Base-by-base conservation (phyloP, 106 monocot genomes). In the Amphibolis antarctica region DNA sequence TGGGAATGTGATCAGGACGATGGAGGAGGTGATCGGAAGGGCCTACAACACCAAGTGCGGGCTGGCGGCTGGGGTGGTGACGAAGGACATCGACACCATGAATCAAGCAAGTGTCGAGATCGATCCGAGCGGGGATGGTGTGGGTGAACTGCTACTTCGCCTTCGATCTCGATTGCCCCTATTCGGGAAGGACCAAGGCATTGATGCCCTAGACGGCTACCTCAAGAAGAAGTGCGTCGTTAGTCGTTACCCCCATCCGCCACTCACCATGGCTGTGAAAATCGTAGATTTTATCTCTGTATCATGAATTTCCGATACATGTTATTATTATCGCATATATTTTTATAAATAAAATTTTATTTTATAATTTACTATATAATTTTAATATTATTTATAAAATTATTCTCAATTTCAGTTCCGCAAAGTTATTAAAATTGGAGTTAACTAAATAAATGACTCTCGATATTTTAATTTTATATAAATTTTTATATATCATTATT, bases 21-120 rank as follows among this genome's bases (percentile, higher is more conserved):
- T 84, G 11, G 88, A 88, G 51, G 84, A 88, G 66, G 88, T 70
- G 36, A 83, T 86, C 9, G 78, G 83, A 78, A 83, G 74, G 55
- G 87, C 80, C 22, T 83, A 88, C 65, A 72, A 60, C 24, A 88
- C 78, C 2, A 75, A 63, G 44, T 88, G 78, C 42, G 87, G 87
- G 3, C 49, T 88, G 20, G 88, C 81, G 12, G 88, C 88, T 0
- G 88, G 88, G 31, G 62, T 88, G 1, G 70, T 88, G 73, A 88
- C 88, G 29, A 81, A 88, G 68, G 74, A 88, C 63, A 12, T 88
- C 26, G 74, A 88, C 73, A 74, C 46, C 20, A 75, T 75, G 3
- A 88, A 88, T 72, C 69, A 74, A 27, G 71, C 69, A 74, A 27
- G 71, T 84, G 3, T 69, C 84, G 12, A 74, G 84, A 54, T 84